phyloP scores from a whole-genome alignment of 495 filamentous ascomycete species.

The Podospora sp. region DNA sequence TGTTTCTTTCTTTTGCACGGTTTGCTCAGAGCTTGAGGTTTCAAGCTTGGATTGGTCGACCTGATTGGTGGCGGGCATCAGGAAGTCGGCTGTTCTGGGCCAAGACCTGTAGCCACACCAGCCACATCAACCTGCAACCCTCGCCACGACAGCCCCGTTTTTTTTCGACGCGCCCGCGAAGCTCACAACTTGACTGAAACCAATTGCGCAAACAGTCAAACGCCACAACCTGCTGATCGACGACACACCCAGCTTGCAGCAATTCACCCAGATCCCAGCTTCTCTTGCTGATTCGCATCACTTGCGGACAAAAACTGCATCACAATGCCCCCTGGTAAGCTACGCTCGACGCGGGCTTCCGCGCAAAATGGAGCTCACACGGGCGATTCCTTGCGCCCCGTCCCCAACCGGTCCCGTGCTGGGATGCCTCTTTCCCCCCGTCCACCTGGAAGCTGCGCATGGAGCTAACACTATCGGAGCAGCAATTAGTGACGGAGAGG shows the following conservation, averaged over 20 bases:
- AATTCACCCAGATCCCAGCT: background rate
- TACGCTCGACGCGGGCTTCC: background rate
- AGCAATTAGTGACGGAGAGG: constrained; percentile 48
- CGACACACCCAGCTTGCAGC: background rate
- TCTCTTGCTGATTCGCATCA: background rate
- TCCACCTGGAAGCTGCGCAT: background rate
- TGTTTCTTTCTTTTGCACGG: too few relatives aligned
- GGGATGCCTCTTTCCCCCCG: background rate
- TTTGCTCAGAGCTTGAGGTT: too few relatives aligned
- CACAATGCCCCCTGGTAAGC: constrained; percentile 34
- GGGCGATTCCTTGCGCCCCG: background rate
- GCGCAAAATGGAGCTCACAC: background rate
- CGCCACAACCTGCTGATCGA: too few relatives aligned
- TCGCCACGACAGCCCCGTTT: constrained; percentile 4
- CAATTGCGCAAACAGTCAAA: background rate
- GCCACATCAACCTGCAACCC: background rate
- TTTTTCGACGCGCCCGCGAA: constrained; percentile 2
- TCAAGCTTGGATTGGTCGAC: too few relatives aligned
- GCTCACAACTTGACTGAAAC: constrained; percentile 4
- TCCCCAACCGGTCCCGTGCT: background rate
- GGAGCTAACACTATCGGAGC: constrained; percentile 20
- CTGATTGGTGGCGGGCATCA: background rate
- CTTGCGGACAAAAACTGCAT: background rate
- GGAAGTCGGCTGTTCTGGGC: background rate
- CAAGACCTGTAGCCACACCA: background rate